Percentiles rank a stretch among this genome's conserved stretches.
Conservation (phyloP, 768 basidiomycete genomes). For the Xanthoconium purpureum region DNA sequence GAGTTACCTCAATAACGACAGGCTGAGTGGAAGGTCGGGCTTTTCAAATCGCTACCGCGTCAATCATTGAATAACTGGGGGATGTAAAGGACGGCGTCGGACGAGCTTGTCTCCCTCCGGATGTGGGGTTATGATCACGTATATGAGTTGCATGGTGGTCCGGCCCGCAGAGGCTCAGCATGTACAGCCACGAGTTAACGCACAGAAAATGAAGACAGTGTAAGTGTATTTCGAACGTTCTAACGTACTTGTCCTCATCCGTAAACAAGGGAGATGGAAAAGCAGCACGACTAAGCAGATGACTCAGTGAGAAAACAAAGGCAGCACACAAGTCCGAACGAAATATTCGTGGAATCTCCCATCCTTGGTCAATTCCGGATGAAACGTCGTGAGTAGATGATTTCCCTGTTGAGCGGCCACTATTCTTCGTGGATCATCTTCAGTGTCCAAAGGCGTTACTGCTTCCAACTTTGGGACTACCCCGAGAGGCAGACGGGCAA, state of each 20-base stretch:
- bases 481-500: conserved; percentile 63
- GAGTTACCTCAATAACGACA: too few relatives aligned
- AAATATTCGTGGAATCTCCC: conserved; percentile 91
- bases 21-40: too few relatives aligned
- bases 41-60: too few relatives aligned
- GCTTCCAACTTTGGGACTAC: conserved; percentile 42
- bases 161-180: too few relatives aligned
- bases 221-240: not conserved
- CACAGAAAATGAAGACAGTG: not conserved
- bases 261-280: too few relatives aligned
- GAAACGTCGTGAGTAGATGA: conserved; percentile 87
- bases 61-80: too few relatives aligned
- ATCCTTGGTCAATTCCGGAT: conserved; percentile 89
- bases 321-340: conserved; percentile 66
- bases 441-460: conserved; percentile 37
- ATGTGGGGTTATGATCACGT: too few relatives aligned
- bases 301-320: conserved; percentile 16
- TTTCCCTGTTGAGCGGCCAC: conserved; percentile 85
- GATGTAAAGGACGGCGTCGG: too few relatives aligned
- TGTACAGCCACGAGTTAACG: too few relatives aligned
- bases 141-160: too few relatives aligned
- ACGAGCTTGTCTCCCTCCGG: too few relatives aligned
- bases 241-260: not conserved
- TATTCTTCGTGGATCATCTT: conserved; percentile 59
- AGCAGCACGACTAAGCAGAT: too few relatives aligned